Base-by-base conservation (phyloP, 106 monocot species). In the Dendrobium officinale region DNA sequence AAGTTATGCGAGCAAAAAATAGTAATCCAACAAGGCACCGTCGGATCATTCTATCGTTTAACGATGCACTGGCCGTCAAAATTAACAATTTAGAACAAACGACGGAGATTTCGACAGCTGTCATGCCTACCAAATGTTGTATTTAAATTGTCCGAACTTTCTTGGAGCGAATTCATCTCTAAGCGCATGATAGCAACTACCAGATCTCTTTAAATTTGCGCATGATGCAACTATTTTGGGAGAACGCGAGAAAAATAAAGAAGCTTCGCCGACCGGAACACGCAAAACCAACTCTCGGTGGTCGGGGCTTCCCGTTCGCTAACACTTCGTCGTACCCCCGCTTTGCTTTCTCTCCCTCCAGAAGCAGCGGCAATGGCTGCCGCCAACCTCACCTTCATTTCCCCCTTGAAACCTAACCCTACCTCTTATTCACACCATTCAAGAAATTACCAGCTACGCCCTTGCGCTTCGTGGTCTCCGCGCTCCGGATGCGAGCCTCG, bases 391-490 rank as follows among this genome's bases (percentile, higher is more conserved):
- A 45, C 66, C 83, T 75, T 33, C 80, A 54, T n/a, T 66, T 22
- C 77, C 73, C 44, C 76, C 42, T n/a, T 22, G 75, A 83, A 66
- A 77, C 67, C 80, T 75, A 83, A 51, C 54, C 81, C 84, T 78
- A 80, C 13, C 78, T 51, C 78, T 73, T 70, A 49, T 51, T 55
- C 40, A 13, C 9, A n/a, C 37, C 75, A 77, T 20, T 9, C 17
- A 29, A 15, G 42, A 16, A 55, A 54, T 7, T 13, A 54, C 2
- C 16, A 7, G 17, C 9, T 51, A 4, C 59, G 24, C 24, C 20
- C 41, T 3, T 72, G 47, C 43, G 18, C 33, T 1, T 67, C 41
- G 19, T 31, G 4, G 9, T 70, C 79, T 55, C 56, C 48, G 51
- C 33, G 19, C 54, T 24, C 82, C 44, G 75, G 20, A 55, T 72